These are phyloP conservation scores for Starmera quercuum DNA, from an alignment of 805 yeast genomes.

Conservation along the genomic window DNA sequence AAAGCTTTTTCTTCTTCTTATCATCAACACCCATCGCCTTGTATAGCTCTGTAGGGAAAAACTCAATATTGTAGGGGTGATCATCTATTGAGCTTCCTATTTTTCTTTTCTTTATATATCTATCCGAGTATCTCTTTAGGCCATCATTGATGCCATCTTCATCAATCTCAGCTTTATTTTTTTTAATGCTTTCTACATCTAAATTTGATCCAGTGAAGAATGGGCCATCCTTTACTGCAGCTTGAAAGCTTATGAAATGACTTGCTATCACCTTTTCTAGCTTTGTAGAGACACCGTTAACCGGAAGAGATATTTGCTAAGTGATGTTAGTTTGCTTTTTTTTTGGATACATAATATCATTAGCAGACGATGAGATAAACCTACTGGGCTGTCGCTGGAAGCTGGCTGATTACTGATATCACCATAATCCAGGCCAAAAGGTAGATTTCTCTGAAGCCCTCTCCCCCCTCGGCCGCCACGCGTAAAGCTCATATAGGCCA, in stretches of 20 bases:
- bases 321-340: constrained; percentile 4
- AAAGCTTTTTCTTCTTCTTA: constrained; percentile 41
- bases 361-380: background rate
- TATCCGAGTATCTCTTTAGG: constrained; percentile 75
- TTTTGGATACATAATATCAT: background rate
- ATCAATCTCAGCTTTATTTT: constrained; percentile 21
- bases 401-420: constrained; percentile 40
- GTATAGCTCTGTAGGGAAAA: constrained; percentile 75
- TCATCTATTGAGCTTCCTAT: constrained; percentile 68
- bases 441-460: constrained; percentile 36
- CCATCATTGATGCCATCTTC: constrained; percentile 53
- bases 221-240: constrained; percentile 54
- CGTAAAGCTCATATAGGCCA: constrained; percentile 61
- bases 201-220: constrained; percentile 53
- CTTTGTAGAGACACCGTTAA: constrained; percentile 48
- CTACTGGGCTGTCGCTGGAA: constrained; percentile 26
- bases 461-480: constrained; percentile 35
- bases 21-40: constrained; percentile 59
- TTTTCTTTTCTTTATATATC: constrained; percentile 61
- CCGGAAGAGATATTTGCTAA: constrained; percentile 47
- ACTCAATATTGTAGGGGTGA: constrained; percentile 63
- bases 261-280: constrained; percentile 45
- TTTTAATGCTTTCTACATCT: constrained; percentile 20
- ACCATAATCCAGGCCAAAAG: constrained; percentile 66
- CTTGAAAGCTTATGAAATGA: constrained; percentile 46